Evolutionary conservation across 179 eudicot genomes (phyloP), one percentile per base, ranked within the genome.

Genomic region (Dionaea muscipula): DNA sequence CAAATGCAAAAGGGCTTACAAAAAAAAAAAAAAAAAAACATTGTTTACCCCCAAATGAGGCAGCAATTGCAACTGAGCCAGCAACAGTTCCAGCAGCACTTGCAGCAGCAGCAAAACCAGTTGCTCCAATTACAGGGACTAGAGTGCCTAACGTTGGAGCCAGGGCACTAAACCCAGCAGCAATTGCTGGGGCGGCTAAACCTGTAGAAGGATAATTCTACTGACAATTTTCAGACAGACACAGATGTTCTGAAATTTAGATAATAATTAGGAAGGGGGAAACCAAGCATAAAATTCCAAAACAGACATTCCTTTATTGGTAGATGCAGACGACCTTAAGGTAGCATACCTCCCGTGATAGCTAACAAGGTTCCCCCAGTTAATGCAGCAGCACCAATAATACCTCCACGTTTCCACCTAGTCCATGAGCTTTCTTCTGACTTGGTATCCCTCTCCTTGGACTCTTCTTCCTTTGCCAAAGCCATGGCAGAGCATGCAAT

Each of bases 151-250:
- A 65, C 26, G 99, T 84, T 57, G 99, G 99, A 22, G 96, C 99
- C 69, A 93, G 63, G 27, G 99, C 99, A 77, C 86, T 55, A 68
- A 93, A 82, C 41, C 95, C 99, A 15, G 96, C 99, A 72, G 99
- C 99, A 68, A 93, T 93, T 66, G 96, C 99, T 64, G 99, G 99
- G 53, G 99, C 99, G 57, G 99, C 99, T 76, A 93, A 74, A 36
- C 99, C 99, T 93, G 70, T 74, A 64, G 25, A 57, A 67, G 40
- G 52, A 68, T 53, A 55, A 59, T 53, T 57, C n/a, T 47, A 59
- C 44, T 44, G 15, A 35, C 31, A 22, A 3, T 52, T 28, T 19
- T 33, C 56, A 55, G 19, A 39, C 54, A 31, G 27, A 15, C 1
- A 26, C 5, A 9, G 13, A 49, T 15, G 51, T 26, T 17, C 53